Evolutionary conservation across 192 early-diverging fungal genomes (phyloP), one percentile per base, ranked within the genome.

Genomic region (Backusella westeae): DNA sequence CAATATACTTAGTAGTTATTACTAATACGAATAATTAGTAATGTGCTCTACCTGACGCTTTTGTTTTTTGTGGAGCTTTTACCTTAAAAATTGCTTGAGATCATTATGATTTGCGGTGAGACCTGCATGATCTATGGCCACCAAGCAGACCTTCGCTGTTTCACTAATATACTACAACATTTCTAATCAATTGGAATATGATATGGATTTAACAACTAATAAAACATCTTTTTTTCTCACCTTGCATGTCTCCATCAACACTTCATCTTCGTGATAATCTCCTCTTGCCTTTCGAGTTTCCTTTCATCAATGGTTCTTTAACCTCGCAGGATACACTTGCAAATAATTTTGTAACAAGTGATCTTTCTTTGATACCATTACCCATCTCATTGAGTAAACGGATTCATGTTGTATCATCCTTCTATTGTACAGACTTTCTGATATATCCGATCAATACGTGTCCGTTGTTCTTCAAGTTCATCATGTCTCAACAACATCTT

Each of bases 81-180:
- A 67, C 65, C 65, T 67, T 67, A 67, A 67, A 67, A 67, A 67
- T 67, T 67, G 14, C 35, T 67, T 14, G 34, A 67, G 19, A 67
- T 67, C 65, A 17, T 38, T 6, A 67, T 15, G 0, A 67, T 67
- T 67, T 34, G 65, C 38, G 34, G 65, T 67, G 34, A 67, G 29
- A 32, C 34, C 65, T 36, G 32, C 65, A 67, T 35, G 35, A 34
- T 67, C 65, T 35, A 67, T 67, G 17, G 19, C 65, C 19, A 67
- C 65, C 34, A 67, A 35, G 65, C 34, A 67, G 34, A 67, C 15
- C 65, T 67, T 67, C 9, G 34, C 65, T 17, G 2, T 67, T 1
- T 32, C 35, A 67, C 34, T 32, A 67, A 67, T 67, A 67, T 36
- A 38, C 35, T 14, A 9, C 65, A 67, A 67, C 65, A 67, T 9